A percentile compares a stretch with the other conserved stretches of the same genome.
Conservation (phyloP, 345 rosid genomes). For the Microthlaspi erraticum region DNA sequence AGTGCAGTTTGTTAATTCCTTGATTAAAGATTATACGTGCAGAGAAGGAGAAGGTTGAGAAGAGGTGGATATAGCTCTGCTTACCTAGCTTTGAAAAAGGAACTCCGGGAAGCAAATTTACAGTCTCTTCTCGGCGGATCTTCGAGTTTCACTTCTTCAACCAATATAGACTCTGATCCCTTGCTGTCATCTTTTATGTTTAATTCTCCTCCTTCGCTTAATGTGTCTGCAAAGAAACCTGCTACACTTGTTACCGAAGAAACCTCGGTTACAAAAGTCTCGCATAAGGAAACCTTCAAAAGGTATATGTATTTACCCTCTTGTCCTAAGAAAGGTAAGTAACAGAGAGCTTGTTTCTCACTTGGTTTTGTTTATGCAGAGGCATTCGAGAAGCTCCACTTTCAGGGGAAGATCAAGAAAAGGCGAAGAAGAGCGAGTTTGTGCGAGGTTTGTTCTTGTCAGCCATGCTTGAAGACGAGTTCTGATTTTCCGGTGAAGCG, state of each 20-base stretch:
- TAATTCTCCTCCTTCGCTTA: constrained; percentile 36
- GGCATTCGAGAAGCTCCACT: constrained; percentile 44
- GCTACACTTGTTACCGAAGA: constrained; percentile 26
- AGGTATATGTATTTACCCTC: constrained; percentile 47
- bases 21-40: constrained; percentile 61
- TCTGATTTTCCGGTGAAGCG: constrained; percentile 43
- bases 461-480: constrained; percentile 56
- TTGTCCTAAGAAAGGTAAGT: background rate
- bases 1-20: constrained; percentile 51
- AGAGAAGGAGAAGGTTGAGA: constrained; percentile 70
- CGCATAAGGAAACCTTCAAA: constrained; percentile 46
- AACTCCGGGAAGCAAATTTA: constrained; percentile 68
- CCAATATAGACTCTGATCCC: constrained; percentile 69
- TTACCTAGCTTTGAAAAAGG: constrained; percentile 66
- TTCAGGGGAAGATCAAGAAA: constrained; percentile 65
- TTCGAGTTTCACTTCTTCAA: constrained; percentile 53
- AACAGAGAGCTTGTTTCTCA: constrained; percentile 16
- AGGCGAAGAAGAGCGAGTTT: constrained; percentile 59
- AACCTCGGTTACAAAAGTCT: constrained; percentile 28
- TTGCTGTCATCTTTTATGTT: constrained; percentile 72
- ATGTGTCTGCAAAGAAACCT: constrained; percentile 39
- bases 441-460: constrained; percentile 66
- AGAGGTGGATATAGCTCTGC: constrained; percentile 64
- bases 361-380: constrained; percentile 45
- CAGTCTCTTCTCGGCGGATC: constrained; percentile 76